Evolutionary conservation across 2,329 filamentous ascomycete species (phyloP), one percentile per base, ranked within the genome.

Genomic region (Colletotrichum melonis): DNA sequence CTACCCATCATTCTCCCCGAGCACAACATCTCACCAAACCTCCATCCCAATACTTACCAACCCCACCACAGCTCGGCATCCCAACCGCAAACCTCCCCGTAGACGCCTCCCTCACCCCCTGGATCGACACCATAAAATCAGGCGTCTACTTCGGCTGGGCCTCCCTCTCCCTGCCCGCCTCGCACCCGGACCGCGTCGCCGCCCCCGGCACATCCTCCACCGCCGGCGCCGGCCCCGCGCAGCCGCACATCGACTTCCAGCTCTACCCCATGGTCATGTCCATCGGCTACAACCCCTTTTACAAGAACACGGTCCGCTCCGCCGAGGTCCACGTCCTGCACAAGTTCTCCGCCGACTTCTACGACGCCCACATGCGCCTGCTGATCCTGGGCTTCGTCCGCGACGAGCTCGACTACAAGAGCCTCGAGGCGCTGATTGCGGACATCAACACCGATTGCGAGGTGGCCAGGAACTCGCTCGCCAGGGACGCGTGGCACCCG

Each of bases 281-380:
- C 74, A 96, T 98, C 76, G 97, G 97, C 57, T 98, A 95, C 89
- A 99, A 98, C 84, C 97, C 97, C 0, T 98, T 95, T 85, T 99
- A 98, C 89, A 95, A 95, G 82, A 98, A 99, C 87, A 92, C 89
- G 5, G 91, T 94, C 59, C 92, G 94, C 75, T 94, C 91, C 75
- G 95, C 97, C 80, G 95, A 98, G 87, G 95, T 97, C 69, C 95
- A 98, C 84, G 90, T 99, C 67, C 89, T 99, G 82, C 92, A 94
- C 79, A 82, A 87, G 56, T 97, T 98, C 81, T 82, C 84, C 2
- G 85, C 87, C 52, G 95, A 98, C 81, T 99, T 99, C 81, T 98
- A 98, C 84, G 94, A 90, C 75, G 89, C 89, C 5, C 90, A 91
- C 76, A 93, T 98, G 87, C 92, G 94, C 55, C 86, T 98, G 19